phyloP scores from a whole-genome alignment of 2,329 filamentous ascomycete species.

The Tolypocladium cylindrosporum region DNA sequence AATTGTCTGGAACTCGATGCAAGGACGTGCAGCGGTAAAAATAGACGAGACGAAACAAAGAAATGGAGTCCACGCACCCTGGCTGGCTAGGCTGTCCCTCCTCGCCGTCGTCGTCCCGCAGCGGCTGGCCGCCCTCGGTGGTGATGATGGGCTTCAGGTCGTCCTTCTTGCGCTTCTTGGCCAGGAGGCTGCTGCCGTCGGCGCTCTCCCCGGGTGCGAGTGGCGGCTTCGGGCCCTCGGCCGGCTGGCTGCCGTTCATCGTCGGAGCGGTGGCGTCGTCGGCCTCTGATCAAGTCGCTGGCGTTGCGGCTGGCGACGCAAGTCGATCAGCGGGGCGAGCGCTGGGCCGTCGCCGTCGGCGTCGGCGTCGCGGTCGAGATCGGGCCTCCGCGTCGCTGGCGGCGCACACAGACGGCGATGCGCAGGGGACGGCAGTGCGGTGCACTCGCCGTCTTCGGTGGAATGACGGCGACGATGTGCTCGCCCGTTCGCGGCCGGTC shows the following conservation, averaged over 20 bases:
- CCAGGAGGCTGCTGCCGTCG: constrained; percentile 19
- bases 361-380: neutral
- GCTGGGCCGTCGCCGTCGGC: neutral
- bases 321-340: neutral
- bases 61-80: constrained; percentile 22
- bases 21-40: neutral
- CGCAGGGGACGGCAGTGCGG: neutral
- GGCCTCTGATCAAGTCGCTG: neutral
- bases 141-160: constrained; percentile 68
- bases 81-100: constrained; percentile 20
- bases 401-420: neutral
- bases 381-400: neutral
- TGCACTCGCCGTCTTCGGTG: neutral
- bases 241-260: constrained; percentile 18
- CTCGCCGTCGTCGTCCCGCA: constrained; percentile 28
- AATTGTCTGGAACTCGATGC: neutral
- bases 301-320: neutral
- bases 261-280: neutral
- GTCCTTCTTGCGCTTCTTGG: constrained; percentile 68
- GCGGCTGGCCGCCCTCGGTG: constrained; percentile 34
- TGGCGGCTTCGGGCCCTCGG: constrained; percentile 20
- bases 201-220: constrained; percentile 8
- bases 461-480: neutral
- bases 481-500: neutral
- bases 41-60: neutral